Conservation (phyloP, 305 asterid genomes). For the Solanum chacoense region DNA sequence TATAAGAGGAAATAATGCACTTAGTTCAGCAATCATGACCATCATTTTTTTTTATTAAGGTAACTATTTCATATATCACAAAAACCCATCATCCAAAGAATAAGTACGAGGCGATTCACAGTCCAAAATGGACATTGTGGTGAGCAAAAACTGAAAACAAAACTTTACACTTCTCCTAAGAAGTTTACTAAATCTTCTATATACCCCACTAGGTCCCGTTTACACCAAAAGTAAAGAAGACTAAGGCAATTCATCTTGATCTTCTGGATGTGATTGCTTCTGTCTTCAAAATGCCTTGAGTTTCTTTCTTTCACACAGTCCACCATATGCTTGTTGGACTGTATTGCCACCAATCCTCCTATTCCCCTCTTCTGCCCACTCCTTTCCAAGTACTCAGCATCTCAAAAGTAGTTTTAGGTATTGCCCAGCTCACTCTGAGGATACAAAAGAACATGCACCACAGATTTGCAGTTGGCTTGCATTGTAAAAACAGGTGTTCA, state of each 20-base stretch:
- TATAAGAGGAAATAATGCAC: constrained; percentile 19
- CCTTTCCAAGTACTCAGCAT: not conserved
- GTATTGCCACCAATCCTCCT: not conserved
- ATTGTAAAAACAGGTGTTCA: not conserved
- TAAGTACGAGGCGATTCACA: not conserved
- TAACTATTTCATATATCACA: not conserved
- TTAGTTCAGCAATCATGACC: constrained; percentile 11
- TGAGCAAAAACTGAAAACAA: not conserved
- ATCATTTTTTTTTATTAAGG: not conserved
- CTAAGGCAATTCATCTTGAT: not conserved
- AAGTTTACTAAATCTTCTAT: not conserved
- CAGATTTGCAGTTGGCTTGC: not conserved
- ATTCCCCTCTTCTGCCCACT: not conserved
- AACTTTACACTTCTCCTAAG: not conserved
- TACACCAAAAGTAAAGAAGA: not conserved
- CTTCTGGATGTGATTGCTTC: not conserved
- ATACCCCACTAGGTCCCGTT: not conserved
- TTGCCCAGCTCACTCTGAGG: not conserved
- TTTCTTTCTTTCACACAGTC: not conserved
- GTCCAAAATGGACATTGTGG: not conserved
- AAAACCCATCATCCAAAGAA: not conserved
- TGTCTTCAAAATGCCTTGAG: not conserved
- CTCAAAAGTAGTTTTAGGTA: not conserved
- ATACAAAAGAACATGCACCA: not conserved
- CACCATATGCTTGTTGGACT: not conserved